Conservation (phyloP, 805 yeast species). For the Kodamaea jinghongensis region DNA sequence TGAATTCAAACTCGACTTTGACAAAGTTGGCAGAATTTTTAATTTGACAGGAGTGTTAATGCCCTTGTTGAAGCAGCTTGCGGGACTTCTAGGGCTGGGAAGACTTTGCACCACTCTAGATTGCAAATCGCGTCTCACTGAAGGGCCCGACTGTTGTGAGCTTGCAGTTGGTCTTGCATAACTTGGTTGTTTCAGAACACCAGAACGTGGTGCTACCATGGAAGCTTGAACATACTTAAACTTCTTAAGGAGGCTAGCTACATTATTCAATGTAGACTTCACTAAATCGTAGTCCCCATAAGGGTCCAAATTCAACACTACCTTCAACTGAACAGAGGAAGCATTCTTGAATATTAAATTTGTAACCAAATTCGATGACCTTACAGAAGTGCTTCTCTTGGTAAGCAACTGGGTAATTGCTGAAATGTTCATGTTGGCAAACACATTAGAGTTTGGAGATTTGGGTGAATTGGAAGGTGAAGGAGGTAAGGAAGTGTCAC, state of each 20-base stretch:
- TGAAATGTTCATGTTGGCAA: conserved; percentile 27
- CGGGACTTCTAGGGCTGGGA: background rate
- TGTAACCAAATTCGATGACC: conserved; percentile 27
- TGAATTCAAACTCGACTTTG: background rate
- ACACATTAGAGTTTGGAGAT: conserved; percentile 16
- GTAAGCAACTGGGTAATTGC: conserved; percentile 26
- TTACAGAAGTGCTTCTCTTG: conserved; percentile 13
- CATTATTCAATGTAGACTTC: conserved; percentile 26
- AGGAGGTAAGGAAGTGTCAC: conserved; percentile 9
- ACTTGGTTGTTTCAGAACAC: conserved; percentile 5
- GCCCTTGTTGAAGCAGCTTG: conserved; percentile 1
- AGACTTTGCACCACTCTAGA: background rate
- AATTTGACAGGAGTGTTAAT: conserved; percentile 11
- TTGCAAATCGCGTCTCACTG: conserved; percentile 1
- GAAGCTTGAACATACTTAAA: conserved; percentile 14
- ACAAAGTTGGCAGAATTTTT: conserved; percentile 5
- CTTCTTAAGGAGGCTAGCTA: conserved; percentile 20
- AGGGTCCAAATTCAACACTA: conserved; percentile 28
- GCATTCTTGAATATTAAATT: conserved; percentile 24
- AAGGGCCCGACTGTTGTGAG: conserved; percentile 12
- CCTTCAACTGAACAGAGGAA: conserved; percentile 13
- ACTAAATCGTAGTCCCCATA: conserved; percentile 22
- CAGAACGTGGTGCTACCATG: conserved; percentile 3
- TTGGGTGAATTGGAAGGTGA: conserved; percentile 1
- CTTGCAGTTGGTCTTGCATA: conserved; percentile 34